phyloP scores from a whole-genome alignment of 352 stramenopile genomes.

The Thalassiosira allenii region DNA sequence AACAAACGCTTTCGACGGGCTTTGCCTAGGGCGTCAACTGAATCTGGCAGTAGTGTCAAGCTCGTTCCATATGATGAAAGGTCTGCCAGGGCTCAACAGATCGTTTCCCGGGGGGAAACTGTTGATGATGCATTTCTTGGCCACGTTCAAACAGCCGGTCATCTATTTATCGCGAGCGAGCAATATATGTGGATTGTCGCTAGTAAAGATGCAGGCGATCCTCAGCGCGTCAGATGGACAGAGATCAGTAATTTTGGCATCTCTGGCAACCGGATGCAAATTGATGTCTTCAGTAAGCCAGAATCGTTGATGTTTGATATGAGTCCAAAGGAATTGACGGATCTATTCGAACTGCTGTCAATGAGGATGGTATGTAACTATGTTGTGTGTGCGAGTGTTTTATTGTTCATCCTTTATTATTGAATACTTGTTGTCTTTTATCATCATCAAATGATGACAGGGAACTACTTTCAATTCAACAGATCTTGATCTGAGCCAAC shows the following conservation, averaged over 20 bases:
- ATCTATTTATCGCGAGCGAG: constrained; percentile 81
- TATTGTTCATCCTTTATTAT: neutral
- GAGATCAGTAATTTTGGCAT: constrained; percentile 79
- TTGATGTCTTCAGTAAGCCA: constrained; percentile 74
- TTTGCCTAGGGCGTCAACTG: constrained; percentile 54
- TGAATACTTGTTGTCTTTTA: neutral
- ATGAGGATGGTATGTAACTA: constrained; percentile 75
- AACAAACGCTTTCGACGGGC: constrained; percentile 76
- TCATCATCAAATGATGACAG: constrained; percentile 8
- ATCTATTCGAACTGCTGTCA: constrained; percentile 66
- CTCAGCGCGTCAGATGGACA: constrained; percentile 75
- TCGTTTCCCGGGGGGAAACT: constrained; percentile 79
- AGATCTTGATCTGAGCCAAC: constrained; percentile 11
- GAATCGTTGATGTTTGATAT: constrained; percentile 74
- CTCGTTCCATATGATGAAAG: constrained; percentile 76
- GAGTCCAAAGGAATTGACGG: constrained; percentile 41
- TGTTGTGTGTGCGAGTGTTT: neutral
- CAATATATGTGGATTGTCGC: constrained; percentile 75
- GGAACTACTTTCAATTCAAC: constrained; percentile 7
- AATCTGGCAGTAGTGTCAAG: constrained; percentile 63
- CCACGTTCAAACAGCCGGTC: constrained; percentile 72
- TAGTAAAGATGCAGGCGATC: constrained; percentile 52
- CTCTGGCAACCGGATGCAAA: constrained; percentile 51
- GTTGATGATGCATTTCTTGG: constrained; percentile 79
- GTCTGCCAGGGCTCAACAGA: constrained; percentile 79